A percentile compares a stretch with the other conserved stretches of the same genome.
These are phyloP conservation scores for Beverwykella pulmonaria DNA, from an alignment of 495 filamentous ascomycete genomes.

Conservation along the genomic window DNA sequence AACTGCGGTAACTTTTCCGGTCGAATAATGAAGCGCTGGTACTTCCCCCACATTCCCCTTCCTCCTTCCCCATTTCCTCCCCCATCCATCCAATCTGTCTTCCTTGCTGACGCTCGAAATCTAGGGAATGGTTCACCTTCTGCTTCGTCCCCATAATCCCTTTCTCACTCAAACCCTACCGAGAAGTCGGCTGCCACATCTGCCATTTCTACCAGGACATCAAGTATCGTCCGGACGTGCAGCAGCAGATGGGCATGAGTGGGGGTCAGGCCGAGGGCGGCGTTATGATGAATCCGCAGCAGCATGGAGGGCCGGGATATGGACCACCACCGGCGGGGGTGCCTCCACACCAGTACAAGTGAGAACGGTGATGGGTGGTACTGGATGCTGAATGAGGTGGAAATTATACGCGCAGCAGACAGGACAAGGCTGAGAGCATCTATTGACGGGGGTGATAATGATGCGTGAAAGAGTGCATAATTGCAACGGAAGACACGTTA, in stretches of 20 bases:
- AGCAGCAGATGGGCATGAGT: conserved; percentile 38
- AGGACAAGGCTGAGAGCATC: too few relatives aligned
- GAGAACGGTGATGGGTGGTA: too few relatives aligned
- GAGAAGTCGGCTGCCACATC: conserved; percentile 48
- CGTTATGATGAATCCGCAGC: background rate
- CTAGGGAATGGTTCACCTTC: conserved; percentile 52
- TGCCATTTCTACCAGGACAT: conserved; percentile 51
- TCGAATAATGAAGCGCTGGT: conserved; percentile 45
- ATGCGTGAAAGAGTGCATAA: background rate
- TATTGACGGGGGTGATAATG: background rate
- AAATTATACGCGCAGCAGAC: too few relatives aligned
- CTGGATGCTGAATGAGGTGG: too few relatives aligned
- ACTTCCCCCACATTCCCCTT: conserved; percentile 13
- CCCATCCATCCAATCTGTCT: background rate
- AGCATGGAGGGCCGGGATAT: background rate
- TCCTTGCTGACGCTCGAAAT: too few relatives aligned
- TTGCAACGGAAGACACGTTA: too few relatives aligned
- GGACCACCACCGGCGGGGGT: conserved; percentile 26
- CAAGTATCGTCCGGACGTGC: conserved; percentile 48
- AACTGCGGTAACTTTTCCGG: conserved; percentile 49
- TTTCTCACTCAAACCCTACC: conserved; percentile 46
- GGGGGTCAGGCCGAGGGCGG: background rate
- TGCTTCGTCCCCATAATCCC: conserved; percentile 51
- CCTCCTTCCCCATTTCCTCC: background rate
- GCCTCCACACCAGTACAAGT: conserved; percentile 32